Conservation (phyloP, 2,329 filamentous ascomycete species). For the Coccinonectria pachysandricola region DNA sequence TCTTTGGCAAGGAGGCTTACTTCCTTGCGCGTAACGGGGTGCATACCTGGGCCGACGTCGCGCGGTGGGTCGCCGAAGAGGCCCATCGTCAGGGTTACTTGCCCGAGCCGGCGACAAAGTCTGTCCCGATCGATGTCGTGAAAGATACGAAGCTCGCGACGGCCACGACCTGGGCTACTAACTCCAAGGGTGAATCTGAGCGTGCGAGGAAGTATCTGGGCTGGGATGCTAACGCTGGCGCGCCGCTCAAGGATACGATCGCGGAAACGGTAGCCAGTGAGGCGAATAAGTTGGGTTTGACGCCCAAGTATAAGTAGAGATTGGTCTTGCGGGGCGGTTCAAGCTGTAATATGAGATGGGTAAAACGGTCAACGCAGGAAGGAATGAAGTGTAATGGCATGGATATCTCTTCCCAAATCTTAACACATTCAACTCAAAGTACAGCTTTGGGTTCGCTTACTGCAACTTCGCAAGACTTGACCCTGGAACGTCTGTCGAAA, state of each 20-base stretch:
- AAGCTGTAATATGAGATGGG: no score
- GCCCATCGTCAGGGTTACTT: constrained; percentile 26
- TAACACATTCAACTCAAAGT: no score
- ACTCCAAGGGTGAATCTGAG: constrained; percentile 33
- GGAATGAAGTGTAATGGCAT: no score
- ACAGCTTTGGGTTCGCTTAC: no score
- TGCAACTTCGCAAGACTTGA: no score
- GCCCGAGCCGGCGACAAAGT: constrained; percentile 18
- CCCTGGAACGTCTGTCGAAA: no score
- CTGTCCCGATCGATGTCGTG: constrained; percentile 20
- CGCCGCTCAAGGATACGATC: constrained; percentile 29
- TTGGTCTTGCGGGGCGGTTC: no score
- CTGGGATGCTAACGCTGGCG: constrained; percentile 31
- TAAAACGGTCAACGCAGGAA: no score
- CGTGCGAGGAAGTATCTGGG: constrained; percentile 36
- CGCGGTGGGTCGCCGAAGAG: constrained; percentile 44
- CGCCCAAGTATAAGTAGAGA: constrained; percentile 18
- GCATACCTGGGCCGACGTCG: constrained; percentile 53
- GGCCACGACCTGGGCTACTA: constrained; percentile 25
- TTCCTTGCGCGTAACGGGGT: constrained; percentile 56
- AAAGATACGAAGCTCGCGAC: constrained; percentile 15
- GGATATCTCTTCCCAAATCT: no score
- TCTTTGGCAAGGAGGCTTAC: constrained; percentile 55
- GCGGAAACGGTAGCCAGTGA: constrained; percentile 26
- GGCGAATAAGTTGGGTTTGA: constrained; percentile 27